phyloP scores from a whole-genome alignment of 371 early-diverging fungal species.

The Paraphysoderma sedebokerense region DNA sequence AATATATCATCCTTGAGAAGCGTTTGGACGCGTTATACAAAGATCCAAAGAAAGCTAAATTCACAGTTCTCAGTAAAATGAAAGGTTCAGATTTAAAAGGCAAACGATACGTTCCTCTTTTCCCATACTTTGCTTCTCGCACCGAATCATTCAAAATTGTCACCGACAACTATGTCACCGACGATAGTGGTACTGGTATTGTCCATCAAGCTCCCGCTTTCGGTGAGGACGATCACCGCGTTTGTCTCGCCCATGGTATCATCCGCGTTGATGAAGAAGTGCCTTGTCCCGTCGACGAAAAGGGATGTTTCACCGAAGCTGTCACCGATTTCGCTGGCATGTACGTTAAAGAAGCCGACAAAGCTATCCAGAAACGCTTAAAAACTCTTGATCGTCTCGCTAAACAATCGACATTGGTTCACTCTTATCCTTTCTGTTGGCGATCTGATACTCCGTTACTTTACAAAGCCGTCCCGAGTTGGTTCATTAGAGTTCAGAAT shows the following conservation, averaged over 20 bases:
- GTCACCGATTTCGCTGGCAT: constrained; percentile 73
- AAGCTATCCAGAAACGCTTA: constrained; percentile 81
- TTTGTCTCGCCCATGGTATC: constrained; percentile 69
- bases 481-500: constrained; percentile 94
- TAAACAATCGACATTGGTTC: constrained; percentile 71
- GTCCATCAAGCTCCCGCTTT: constrained; percentile 99
- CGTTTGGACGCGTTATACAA: constrained; percentile 79
- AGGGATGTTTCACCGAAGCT: constrained; percentile 71
- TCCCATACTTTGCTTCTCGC: constrained; percentile 56
- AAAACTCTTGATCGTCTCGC: constrained; percentile 72
- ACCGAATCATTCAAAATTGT: constrained; percentile 66
- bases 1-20: constrained; percentile 73
- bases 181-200: constrained; percentile 97
- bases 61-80: constrained; percentile 57
- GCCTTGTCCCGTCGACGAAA: constrained; percentile 93
- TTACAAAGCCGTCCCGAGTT: constrained; percentile 95
- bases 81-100: constrained; percentile 77
- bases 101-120: constrained; percentile 83
- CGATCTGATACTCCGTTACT: constrained; percentile 98
- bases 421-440: constrained; percentile 96
- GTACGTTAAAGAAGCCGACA: constrained; percentile 98
- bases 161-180: constrained; percentile 86
- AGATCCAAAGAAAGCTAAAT: constrained; percentile 88
- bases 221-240: constrained; percentile 99
- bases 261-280: constrained; percentile 66